phyloP scores from a whole-genome alignment of 768 basidiomycete genomes.

The Psilocybe sp. region DNA sequence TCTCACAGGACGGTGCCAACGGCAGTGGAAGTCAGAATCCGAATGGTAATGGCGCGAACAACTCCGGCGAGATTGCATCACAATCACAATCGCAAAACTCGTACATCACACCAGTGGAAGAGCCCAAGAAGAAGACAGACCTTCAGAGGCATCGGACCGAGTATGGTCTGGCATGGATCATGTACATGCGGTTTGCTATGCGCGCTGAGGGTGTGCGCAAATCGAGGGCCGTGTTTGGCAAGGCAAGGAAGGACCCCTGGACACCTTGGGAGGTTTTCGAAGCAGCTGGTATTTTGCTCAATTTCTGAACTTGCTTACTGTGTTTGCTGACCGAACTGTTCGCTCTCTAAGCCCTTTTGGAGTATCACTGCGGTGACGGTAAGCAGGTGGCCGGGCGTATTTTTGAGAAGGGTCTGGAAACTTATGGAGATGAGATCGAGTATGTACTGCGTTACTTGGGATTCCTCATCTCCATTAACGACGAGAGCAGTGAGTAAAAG shows the following conservation, averaged over 20 bases:
- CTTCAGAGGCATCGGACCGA: conserved; percentile 58
- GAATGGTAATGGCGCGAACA: too few relatives aligned
- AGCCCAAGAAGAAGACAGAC: conserved; percentile 53
- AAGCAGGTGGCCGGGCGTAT: conserved; percentile 81
- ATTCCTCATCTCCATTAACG: conserved; percentile 92
- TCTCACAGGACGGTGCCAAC: conserved; percentile 6
- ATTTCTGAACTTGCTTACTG: not conserved
- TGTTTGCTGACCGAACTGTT: conserved; percentile 2
- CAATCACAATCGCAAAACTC: conserved; percentile 28
- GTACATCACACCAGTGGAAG: conserved; percentile 43
- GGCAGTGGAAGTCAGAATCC: conserved; percentile 8
- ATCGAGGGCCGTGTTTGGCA: conserved; percentile 73
- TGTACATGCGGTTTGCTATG: conserved; percentile 91
- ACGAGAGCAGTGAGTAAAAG: conserved; percentile 77
- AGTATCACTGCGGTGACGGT: conserved; percentile 87
- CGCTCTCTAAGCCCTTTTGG: conserved; percentile 71
- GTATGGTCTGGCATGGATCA: conserved; percentile 77
- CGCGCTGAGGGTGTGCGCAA: conserved; percentile 85
- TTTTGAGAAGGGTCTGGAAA: conserved; percentile 89
- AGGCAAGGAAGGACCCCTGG: conserved; percentile 74
- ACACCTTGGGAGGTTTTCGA: conserved; percentile 93
- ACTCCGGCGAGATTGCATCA: too few relatives aligned
- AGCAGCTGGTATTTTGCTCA: conserved; percentile 63
- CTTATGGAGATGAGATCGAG: conserved; percentile 77
- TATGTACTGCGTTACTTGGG: conserved; percentile 88